A percentile compares a stretch with the other conserved stretches of the same genome.
These are phyloP conservation scores for Plasmodium fragile DNA, from an alignment of 169 alveolate species.

Conservation along the genomic window DNA sequence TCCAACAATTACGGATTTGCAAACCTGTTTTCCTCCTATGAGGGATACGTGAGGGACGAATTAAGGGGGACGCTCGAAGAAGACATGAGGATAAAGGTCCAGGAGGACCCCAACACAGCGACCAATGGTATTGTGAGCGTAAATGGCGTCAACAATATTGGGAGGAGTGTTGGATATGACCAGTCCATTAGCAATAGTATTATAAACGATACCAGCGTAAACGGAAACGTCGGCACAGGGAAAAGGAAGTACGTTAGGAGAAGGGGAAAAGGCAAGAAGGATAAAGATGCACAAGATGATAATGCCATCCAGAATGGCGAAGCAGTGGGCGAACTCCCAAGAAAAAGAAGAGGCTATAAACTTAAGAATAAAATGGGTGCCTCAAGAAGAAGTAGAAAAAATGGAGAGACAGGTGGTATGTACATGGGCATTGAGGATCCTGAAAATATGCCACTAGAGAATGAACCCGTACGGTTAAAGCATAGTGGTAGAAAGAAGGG, in stretches of 20 bases:
- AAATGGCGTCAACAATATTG: background rate
- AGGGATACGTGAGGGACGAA: background rate
- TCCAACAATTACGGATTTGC: background rate
- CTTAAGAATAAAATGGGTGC: slow-evolving; percentile 17
- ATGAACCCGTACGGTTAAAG: background rate
- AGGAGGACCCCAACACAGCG: background rate
- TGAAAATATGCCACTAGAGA: slow-evolving; percentile 18
- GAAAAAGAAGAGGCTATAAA: slow-evolving; percentile 1
- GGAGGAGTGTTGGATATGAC: background rate
- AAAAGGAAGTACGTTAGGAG: slow-evolving; percentile 20
- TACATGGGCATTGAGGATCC: background rate
- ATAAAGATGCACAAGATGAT: slow-evolving; percentile 23
- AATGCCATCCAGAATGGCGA: slow-evolving; percentile 24
- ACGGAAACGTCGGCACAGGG: background rate
- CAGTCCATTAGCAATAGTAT: background rate
- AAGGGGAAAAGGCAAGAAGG: slow-evolving; percentile 29
- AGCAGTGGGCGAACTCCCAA: background rate
- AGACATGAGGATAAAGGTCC: background rate
- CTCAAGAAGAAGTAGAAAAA: background rate
- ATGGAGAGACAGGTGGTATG: background rate
- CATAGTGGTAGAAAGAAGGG: background rate
- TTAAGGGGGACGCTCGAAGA: background rate
- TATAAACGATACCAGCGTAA: background rate
- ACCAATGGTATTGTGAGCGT: background rate
- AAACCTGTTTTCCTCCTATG: background rate